A percentile compares a stretch with the other conserved stretches of the same genome.
These are phyloP conservation scores for Fusarium virguliforme DNA, from an alignment of 2,329 filamentous ascomycete species.

Conservation along the genomic window DNA sequence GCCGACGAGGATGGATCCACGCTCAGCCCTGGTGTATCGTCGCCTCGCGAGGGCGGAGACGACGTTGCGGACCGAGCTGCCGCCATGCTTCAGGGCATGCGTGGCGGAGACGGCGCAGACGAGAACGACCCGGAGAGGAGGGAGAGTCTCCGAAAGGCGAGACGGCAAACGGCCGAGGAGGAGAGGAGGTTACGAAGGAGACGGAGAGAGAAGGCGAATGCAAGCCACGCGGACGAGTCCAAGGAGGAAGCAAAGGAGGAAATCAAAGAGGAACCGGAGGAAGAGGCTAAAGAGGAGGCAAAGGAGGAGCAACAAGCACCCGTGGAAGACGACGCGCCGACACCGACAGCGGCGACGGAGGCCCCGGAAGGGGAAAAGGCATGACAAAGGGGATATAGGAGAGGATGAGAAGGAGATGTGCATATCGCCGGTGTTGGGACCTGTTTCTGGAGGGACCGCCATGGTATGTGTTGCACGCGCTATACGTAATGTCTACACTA, in stretches of 20 bases:
- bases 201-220: slow-evolving; percentile 73
- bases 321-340: slow-evolving; percentile 41
- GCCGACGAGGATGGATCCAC: slow-evolving; percentile 67
- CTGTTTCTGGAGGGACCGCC: slow-evolving; percentile 34
- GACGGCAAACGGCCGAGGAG: slow-evolving; percentile 83
- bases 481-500: slow-evolving; percentile 60
- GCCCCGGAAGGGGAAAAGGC: slow-evolving; percentile 41
- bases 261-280: slow-evolving; percentile 39
- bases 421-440: slow-evolving; percentile 49
- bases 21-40: slow-evolving; percentile 67
- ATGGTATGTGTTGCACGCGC: slow-evolving; percentile 50
- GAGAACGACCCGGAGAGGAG: slow-evolving; percentile 67
- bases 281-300: slow-evolving; percentile 26
- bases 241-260: slow-evolving; percentile 47
- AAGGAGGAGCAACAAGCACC: slow-evolving; percentile 32
- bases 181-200: slow-evolving; percentile 79
- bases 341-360: slow-evolving; percentile 39
- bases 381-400: slow-evolving; percentile 43
- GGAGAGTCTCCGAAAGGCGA: slow-evolving; percentile 72
- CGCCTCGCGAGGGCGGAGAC: slow-evolving; percentile 68
- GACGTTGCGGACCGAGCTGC: slow-evolving; percentile 91
- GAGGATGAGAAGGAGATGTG: slow-evolving; percentile 39
- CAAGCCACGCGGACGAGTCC: slow-evolving; percentile 53
- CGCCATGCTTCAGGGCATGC: slow-evolving; percentile 85
- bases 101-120: slow-evolving; percentile 74